Conservation (phyloP, 2,329 filamentous ascomycete genomes). For the Colletotrichum sojae region DNA sequence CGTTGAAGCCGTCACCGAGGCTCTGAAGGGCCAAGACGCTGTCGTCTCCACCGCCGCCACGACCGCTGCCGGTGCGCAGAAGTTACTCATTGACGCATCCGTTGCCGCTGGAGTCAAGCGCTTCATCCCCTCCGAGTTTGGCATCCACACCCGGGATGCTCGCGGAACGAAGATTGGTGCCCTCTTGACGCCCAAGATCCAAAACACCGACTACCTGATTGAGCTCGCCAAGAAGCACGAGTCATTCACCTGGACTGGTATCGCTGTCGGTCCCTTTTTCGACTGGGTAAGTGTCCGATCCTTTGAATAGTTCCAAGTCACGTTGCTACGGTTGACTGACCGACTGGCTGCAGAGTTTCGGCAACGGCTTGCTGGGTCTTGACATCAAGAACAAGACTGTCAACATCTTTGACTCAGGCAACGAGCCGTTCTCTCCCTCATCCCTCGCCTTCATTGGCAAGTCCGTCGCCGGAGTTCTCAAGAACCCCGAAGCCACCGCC, state of each 20-base stretch:
- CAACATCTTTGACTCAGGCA: conserved; percentile 70
- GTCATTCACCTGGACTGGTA: conserved; percentile 70
- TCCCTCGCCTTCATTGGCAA: conserved; percentile 66
- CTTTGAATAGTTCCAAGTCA: not conserved
- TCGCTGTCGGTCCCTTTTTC: conserved; percentile 73
- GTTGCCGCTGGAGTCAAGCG: conserved; percentile 68
- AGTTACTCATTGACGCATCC: conserved; percentile 67
- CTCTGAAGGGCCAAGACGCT: conserved; percentile 68
- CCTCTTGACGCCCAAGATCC: conserved; percentile 49
- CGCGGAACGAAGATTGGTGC: conserved; percentile 45
- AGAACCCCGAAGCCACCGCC: conserved; percentile 63
- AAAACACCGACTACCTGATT: conserved; percentile 39
- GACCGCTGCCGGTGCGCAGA: conserved; percentile 59
- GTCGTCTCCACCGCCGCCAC: conserved; percentile 66
- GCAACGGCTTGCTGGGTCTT: conserved; percentile 65
- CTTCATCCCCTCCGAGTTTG: conserved; percentile 71
- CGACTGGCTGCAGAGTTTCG: conserved; percentile 56
- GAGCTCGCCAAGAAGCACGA: conserved; percentile 40
- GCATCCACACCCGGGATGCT: conserved; percentile 48
- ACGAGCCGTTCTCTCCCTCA: conserved; percentile 64
- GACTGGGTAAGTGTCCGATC: conserved; percentile 63
- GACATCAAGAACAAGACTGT: conserved; percentile 63
- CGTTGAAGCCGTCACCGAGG: conserved; percentile 58
- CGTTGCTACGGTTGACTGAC: not conserved
- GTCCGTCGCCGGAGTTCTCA: conserved; percentile 65